A percentile compares a stretch with the other conserved stretches of the same genome.
Conservation (phyloP, 495 filamentous ascomycete species). For the Penicillium waksmanii region DNA sequence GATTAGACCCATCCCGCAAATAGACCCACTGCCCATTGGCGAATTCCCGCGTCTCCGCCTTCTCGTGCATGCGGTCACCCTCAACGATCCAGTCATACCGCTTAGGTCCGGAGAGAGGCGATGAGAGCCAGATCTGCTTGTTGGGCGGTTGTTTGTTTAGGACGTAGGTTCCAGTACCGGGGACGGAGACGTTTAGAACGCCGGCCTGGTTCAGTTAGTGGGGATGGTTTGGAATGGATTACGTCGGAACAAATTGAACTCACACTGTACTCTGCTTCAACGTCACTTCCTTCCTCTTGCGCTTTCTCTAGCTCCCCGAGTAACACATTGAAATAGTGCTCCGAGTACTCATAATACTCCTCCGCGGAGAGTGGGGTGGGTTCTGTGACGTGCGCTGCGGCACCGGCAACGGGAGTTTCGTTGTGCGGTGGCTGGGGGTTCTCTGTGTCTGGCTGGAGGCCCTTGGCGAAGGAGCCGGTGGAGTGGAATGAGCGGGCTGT, state of each 20-base stretch:
- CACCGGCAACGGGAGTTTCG: conserved; percentile 39
- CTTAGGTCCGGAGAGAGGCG: conserved; percentile 89
- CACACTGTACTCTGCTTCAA: conserved; percentile 63
- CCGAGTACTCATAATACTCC: conserved; percentile 54
- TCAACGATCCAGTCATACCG: conserved; percentile 82
- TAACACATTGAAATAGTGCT: conserved; percentile 54
- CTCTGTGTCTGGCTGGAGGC: conserved; percentile 45
- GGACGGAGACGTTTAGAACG: conserved; percentile 74
- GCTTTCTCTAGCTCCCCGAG: conserved; percentile 48
- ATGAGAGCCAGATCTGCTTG: conserved; percentile 96
- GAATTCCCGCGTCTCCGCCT: conserved; percentile 66
- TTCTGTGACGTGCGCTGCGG: conserved; percentile 41
- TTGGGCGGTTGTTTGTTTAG: conserved; percentile 98
- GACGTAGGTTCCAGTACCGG: conserved; percentile 75
- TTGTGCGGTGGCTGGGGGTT: conserved; percentile 42
- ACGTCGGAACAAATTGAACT: conserved; percentile 8
- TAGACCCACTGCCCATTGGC: conserved; percentile 76
- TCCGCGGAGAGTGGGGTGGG: conserved; percentile 43
- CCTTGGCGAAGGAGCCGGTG: conserved; percentile 38
- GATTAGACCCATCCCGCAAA: conserved; percentile 72
- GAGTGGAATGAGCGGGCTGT: conserved; percentile 34
- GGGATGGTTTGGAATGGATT: not conserved
- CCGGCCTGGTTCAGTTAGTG: conserved; percentile 61
- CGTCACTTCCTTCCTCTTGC: conserved; percentile 49
- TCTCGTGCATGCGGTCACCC: conserved; percentile 71